Percentiles rank a stretch among this genome's conserved stretches.
Conservation (phyloP, 2,329 filamentous ascomycete genomes). For the Diplocarpon mali region DNA sequence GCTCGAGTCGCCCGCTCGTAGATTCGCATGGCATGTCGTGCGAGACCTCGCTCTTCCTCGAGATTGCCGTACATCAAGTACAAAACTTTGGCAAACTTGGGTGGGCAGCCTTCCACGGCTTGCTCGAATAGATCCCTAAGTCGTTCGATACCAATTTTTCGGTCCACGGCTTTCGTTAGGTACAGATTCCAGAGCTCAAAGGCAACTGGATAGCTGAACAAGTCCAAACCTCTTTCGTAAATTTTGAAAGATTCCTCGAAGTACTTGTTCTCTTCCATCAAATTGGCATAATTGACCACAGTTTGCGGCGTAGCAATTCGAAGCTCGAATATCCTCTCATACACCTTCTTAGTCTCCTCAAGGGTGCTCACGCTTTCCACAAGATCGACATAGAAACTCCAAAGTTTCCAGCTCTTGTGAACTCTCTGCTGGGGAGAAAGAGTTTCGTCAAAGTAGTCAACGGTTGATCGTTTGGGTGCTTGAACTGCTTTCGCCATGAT, state of each 20-base stretch:
- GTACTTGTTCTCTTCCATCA: slow-evolving; percentile 89
- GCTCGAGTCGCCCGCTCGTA: slow-evolving; percentile 94
- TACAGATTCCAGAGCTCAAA: slow-evolving; percentile 99
- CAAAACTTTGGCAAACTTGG: slow-evolving; percentile 89
- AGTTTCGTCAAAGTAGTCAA: slow-evolving; percentile 98
- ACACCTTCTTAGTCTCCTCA: slow-evolving; percentile 87
- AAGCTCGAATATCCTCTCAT: slow-evolving; percentile 95
- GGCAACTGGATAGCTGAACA: slow-evolving; percentile 97
- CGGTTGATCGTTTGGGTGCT: slow-evolving; percentile 90
- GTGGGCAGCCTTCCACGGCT: slow-evolving; percentile 86
- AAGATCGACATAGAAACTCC: slow-evolving; percentile 98
- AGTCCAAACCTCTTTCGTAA: slow-evolving; percentile 87
- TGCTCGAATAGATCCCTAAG: slow-evolving; percentile 94
- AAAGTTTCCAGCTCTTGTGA: slow-evolving; percentile 98
- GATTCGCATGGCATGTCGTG: slow-evolving; percentile 95
- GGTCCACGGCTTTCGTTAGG: slow-evolving; percentile 91
- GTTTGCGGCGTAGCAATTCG: slow-evolving; percentile 97
- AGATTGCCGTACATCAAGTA: slow-evolving; percentile 98
- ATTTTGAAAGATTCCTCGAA: slow-evolving; percentile 97
- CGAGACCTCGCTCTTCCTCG: slow-evolving; percentile 89
- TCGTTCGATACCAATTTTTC: slow-evolving; percentile 90
- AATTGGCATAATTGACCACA: slow-evolving; percentile 94
- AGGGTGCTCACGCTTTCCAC: slow-evolving; percentile 88
- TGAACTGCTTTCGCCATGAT: slow-evolving; percentile 98
- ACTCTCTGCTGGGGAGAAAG: slow-evolving; percentile 90